These are phyloP conservation scores for Fusarium clavum DNA, from an alignment of 2,329 filamentous ascomycete species.

Conservation along the genomic window DNA sequence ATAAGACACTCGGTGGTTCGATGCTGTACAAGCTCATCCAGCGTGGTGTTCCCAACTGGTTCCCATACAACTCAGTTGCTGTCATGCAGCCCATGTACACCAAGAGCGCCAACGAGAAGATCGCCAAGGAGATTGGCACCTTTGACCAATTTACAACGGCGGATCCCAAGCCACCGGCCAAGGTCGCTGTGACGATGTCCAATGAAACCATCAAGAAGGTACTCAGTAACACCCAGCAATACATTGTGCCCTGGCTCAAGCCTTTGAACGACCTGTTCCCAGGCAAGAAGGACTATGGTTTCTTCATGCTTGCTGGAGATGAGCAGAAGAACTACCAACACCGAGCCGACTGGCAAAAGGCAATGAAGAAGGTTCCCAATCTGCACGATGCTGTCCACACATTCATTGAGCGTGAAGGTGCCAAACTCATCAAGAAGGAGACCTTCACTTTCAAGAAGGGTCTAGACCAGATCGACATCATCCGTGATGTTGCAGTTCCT, in stretches of 20 bases:
- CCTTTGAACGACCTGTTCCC: slow-evolving; percentile 50
- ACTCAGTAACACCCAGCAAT: slow-evolving; percentile 50
- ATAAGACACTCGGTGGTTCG: slow-evolving; percentile 55
- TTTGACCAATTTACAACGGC: slow-evolving; percentile 49
- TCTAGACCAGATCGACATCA: slow-evolving; percentile 56
- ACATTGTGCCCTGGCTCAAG: slow-evolving; percentile 51
- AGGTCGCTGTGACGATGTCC: slow-evolving; percentile 44
- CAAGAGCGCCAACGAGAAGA: slow-evolving; percentile 54
- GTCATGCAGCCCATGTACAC: slow-evolving; percentile 62
- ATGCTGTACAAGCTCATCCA: slow-evolving; percentile 61
- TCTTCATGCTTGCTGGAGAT: slow-evolving; percentile 56
- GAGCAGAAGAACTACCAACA: slow-evolving; percentile 48
- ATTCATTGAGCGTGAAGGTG: slow-evolving; percentile 51
- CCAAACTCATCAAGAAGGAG: slow-evolving; percentile 56
- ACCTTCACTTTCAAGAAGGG: slow-evolving; percentile 52
- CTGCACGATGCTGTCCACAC: slow-evolving; percentile 48
- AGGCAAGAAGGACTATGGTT: slow-evolving; percentile 52
- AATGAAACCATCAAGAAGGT: slow-evolving; percentile 48
- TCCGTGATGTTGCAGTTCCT: slow-evolving; percentile 69
- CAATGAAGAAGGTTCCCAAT: slow-evolving; percentile 51
- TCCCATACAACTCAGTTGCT: slow-evolving; percentile 56
- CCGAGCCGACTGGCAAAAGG: slow-evolving; percentile 48
- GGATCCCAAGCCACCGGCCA: slow-evolving; percentile 52
- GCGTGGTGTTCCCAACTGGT: slow-evolving; percentile 59
- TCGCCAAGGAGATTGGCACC: slow-evolving; percentile 55